Evolutionary conservation across 2,329 filamentous ascomycete species (phyloP).

Genomic region (Pleurostoma richardsiae): DNA sequence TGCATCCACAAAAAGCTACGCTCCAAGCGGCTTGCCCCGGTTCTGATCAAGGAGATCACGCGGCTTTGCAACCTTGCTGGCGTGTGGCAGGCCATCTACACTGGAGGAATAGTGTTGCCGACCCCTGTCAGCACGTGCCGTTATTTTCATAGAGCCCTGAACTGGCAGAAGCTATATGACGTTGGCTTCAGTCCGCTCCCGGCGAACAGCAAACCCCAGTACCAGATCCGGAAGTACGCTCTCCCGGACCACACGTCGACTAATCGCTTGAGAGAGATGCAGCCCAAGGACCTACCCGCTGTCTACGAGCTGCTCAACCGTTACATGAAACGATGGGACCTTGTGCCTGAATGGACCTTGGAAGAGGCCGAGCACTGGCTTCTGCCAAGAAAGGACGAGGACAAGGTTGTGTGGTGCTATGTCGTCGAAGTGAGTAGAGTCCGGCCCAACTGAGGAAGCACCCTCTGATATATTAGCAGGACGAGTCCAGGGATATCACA

Average conservation of each 20-base stretch:
- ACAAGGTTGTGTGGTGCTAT: slow-evolving; percentile 90
- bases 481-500: slow-evolving; percentile 72
- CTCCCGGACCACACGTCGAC: slow-evolving; percentile 70
- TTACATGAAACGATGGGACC: slow-evolving; percentile 75
- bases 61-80: slow-evolving; percentile 81
- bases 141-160: slow-evolving; percentile 89
- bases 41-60: slow-evolving; percentile 97
- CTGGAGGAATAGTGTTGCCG: slow-evolving; percentile 83
- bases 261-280: slow-evolving; percentile 74
- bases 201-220: slow-evolving; percentile 72
- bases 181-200: slow-evolving; percentile 91
- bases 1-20: slow-evolving; percentile 98
- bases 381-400: slow-evolving; percentile 63
- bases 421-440: slow-evolving; percentile 66
- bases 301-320: slow-evolving; percentile 70
- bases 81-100: slow-evolving; percentile 95
- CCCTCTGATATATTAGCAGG: slow-evolving; percentile 22
- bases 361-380: slow-evolving; percentile 89
- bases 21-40: slow-evolving; percentile 83
- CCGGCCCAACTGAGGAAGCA: background rate
- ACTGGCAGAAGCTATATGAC: slow-evolving; percentile 96
- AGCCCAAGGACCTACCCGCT: slow-evolving; percentile 68
- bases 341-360: slow-evolving; percentile 74
- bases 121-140: slow-evolving; percentile 89
- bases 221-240: slow-evolving; percentile 82